Conservation (phyloP, 495 filamentous ascomycete species). For the Lasiosphaeris hirsuta region DNA sequence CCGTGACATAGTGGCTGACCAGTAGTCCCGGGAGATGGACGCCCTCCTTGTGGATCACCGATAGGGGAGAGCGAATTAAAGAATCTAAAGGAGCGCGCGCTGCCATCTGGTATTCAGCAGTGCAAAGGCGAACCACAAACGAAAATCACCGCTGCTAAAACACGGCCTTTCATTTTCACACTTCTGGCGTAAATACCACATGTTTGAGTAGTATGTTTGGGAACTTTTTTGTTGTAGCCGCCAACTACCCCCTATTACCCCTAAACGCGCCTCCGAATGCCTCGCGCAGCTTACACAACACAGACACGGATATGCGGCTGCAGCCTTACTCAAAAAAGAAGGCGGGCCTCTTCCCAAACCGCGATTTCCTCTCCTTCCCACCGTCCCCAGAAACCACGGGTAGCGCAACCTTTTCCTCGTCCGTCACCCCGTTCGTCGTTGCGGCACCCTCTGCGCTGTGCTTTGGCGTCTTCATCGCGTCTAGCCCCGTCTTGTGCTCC, state of each 20-base stretch:
- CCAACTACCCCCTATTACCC: neutral
- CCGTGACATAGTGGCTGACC: too few species aligned
- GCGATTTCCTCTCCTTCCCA: neutral
- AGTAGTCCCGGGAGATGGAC: too few species aligned
- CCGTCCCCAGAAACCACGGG: neutral
- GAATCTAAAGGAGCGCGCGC: too few species aligned
- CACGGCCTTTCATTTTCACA: too few species aligned
- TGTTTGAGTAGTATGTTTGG: too few species aligned
- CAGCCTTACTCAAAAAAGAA: slow-evolving; percentile 16
- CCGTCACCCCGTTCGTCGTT: slow-evolving; percentile 11
- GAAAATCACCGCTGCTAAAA: too few species aligned
- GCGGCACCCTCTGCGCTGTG: neutral
- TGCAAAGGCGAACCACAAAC: too few species aligned
- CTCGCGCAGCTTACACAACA: neutral
- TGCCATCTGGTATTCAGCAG: too few species aligned
- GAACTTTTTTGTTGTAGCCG: neutral
- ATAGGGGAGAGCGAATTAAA: too few species aligned
- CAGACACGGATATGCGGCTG: neutral
- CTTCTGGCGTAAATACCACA: too few species aligned
- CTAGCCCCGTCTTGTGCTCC: slow-evolving; percentile 61
- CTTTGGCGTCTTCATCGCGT: slow-evolving; percentile 36
- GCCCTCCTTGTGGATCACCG: too few species aligned
- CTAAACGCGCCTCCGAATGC: neutral
- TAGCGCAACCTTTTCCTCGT: slow-evolving; percentile 6
- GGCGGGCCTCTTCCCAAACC: slow-evolving; percentile 7